phyloP scores from a whole-genome alignment of 1,284 basidiomycete species.

The Cryptococcus floricola region DNA sequence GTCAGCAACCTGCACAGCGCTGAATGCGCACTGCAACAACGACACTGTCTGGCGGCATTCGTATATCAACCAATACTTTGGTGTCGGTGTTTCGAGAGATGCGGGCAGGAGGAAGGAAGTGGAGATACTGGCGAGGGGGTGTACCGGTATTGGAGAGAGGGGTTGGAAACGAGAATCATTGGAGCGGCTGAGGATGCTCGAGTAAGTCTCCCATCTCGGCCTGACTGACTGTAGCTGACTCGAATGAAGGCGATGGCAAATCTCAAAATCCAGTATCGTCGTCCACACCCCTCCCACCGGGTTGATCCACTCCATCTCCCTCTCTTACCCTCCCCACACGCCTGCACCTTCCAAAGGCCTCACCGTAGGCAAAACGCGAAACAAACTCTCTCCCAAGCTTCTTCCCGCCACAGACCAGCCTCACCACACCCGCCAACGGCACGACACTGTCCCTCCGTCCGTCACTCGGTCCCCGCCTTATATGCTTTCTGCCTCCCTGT shows the following conservation, averaged over 20 bases:
- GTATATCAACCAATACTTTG: constrained; percentile 42
- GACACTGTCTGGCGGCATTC: constrained; percentile 43
- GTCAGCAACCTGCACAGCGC: constrained; percentile 28
- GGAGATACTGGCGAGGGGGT: constrained; percentile 26
- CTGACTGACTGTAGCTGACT: background rate
- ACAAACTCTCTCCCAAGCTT: background rate
- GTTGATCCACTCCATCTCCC: constrained; percentile 38
- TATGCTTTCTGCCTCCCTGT: constrained; percentile 38
- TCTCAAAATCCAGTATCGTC: constrained; percentile 32
- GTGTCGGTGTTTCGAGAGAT: constrained; percentile 22
- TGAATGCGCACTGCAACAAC: constrained; percentile 28
- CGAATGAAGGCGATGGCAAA: constrained; percentile 34
- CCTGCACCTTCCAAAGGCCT: constrained; percentile 14
- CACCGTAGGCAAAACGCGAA: constrained; percentile 33
- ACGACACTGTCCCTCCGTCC: constrained; percentile 39
- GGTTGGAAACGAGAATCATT: constrained; percentile 40
- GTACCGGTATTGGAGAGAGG: constrained; percentile 15
- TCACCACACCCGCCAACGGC: constrained; percentile 29
- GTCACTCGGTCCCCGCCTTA: constrained; percentile 38
- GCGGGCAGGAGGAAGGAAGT: constrained; percentile 21
- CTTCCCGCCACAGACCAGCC: background rate
- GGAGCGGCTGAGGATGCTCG: constrained; percentile 38
- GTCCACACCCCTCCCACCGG: constrained; percentile 38
- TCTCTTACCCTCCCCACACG: constrained; percentile 37
- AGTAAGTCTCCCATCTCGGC: constrained; percentile 26